Percentiles rank a stretch among this genome's conserved stretches.
Conservation (phyloP, 176 grass and related monocot species). For the Dendrocalamus sinicus region DNA sequence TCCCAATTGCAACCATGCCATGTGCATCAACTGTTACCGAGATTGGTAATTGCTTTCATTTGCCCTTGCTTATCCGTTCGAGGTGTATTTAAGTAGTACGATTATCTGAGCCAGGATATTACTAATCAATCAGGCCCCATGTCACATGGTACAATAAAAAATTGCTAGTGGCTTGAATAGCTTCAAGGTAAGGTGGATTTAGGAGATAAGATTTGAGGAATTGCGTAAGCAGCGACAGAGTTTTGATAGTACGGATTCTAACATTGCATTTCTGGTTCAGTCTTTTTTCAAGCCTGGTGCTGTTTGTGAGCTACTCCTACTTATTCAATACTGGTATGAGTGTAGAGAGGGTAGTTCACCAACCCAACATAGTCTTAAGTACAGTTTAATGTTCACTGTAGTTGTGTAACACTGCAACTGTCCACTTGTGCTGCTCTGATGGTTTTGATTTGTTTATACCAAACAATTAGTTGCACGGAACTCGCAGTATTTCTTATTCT, state of each 20-base stretch:
- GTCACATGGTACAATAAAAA: slow-evolving; percentile 47
- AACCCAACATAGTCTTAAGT: slow-evolving; percentile 19
- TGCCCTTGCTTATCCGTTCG: slow-evolving; percentile 47
- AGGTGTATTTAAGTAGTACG: slow-evolving; percentile 20
- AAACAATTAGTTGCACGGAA: not conserved
- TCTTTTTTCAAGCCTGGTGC: slow-evolving; percentile 22
- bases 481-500: slow-evolving; percentile 19
- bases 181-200: slow-evolving; percentile 25
- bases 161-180: slow-evolving; percentile 38
- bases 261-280: slow-evolving; percentile 1
- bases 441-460: slow-evolving; percentile 9
- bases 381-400: not conserved
- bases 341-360: slow-evolving; percentile 45
- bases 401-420: not conserved
- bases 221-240: slow-evolving; percentile 28
- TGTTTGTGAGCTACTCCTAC: slow-evolving; percentile 43
- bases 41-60: slow-evolving; percentile 68
- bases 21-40: slow-evolving; percentile 97
- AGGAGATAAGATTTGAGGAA: slow-evolving; percentile 15
- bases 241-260: slow-evolving; percentile 18
- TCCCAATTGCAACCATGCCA: slow-evolving; percentile 87
- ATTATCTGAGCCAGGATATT: slow-evolving; percentile 41
- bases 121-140: slow-evolving; percentile 41
- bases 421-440: slow-evolving; percentile 8
- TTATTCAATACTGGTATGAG: not conserved